Evolutionary conservation across 2,329 filamentous ascomycete species (phyloP).

Genomic region (Septoria petroselini): DNA sequence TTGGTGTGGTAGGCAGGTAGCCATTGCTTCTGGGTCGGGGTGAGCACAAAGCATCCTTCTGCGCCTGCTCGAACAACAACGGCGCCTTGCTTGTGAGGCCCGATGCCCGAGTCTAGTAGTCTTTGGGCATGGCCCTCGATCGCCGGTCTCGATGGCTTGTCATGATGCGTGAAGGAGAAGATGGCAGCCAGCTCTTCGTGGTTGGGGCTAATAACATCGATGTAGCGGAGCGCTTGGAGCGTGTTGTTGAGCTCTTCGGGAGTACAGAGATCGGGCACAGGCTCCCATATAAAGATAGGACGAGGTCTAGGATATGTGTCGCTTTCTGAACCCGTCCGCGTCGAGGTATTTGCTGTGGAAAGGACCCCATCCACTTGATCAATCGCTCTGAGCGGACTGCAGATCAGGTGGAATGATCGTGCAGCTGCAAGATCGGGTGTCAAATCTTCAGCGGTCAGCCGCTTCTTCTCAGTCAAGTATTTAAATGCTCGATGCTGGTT

Average conservation of each 20-base stretch:
- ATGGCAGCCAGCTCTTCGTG: conserved; percentile 83
- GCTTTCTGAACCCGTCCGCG: too few species aligned
- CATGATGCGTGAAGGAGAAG: conserved; percentile 55
- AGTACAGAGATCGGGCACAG: conserved; percentile 82
- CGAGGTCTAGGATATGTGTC: too few species aligned
- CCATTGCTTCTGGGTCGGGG: conserved; percentile 52
- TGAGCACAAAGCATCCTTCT: conserved; percentile 61
- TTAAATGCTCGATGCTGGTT: conserved; percentile 60
- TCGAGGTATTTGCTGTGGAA: not conserved
- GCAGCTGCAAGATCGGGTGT: conserved; percentile 64
- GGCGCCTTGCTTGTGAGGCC: conserved; percentile 42
- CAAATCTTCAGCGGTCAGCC: conserved; percentile 71
- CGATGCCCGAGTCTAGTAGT: conserved; percentile 36
- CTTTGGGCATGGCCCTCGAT: conserved; percentile 42
- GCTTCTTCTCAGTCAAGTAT: conserved; percentile 82
- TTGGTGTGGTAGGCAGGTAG: conserved; percentile 70
- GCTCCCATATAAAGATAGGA: conserved; percentile 98
- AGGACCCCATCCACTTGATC: conserved; percentile 71
- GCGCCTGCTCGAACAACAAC: conserved; percentile 70
- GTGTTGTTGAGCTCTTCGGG: conserved; percentile 59
- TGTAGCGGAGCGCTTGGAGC: conserved; percentile 50
- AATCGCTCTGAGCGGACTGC: conserved; percentile 72
- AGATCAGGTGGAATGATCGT: conserved; percentile 83
- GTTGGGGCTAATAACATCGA: conserved; percentile 72
- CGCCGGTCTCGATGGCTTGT: conserved; percentile 26